These are phyloP conservation scores for Verticillium nubilum DNA, from an alignment of 2,329 filamentous ascomycete species.

Conservation along the genomic window DNA sequence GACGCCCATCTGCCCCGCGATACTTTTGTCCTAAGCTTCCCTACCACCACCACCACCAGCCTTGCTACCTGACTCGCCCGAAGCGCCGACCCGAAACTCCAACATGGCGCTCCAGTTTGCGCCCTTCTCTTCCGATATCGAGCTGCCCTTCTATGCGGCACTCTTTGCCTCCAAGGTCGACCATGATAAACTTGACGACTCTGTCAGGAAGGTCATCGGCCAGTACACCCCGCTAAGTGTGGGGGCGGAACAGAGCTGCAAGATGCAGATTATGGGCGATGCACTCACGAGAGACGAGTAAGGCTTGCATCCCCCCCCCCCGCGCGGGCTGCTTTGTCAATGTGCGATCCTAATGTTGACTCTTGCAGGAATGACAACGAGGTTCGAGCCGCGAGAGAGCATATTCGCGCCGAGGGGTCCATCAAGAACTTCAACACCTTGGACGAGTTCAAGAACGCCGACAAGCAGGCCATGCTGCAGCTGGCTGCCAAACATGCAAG, in stretches of 20 bases:
- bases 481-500: conserved; percentile 72
- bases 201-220: conserved; percentile 77
- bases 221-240: conserved; percentile 82
- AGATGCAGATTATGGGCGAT: conserved; percentile 85
- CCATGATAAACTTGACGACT: conserved; percentile 94
- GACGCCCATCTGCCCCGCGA: background rate
- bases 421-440: conserved; percentile 96
- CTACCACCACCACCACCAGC: background rate
- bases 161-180: conserved; percentile 94
- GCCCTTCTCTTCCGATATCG: conserved; percentile 88
- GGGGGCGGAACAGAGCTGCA: conserved; percentile 69
- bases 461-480: conserved; percentile 73
- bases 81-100: background rate
- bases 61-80: background rate
- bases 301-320: conserved; percentile 22
- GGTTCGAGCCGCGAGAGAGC: conserved; percentile 59
- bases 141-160: conserved; percentile 89
- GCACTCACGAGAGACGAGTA: conserved; percentile 81
- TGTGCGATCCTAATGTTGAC: conserved; percentile 11
- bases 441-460: conserved; percentile 82
- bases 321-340: background rate
- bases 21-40: background rate
- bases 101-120: conserved; percentile 58
- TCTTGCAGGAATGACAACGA: conserved; percentile 19
- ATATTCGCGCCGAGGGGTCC: conserved; percentile 81